phyloP scores from a whole-genome alignment of 192 early-diverging fungal genomes.

The Rhizoclosmatium globosum region DNA sequence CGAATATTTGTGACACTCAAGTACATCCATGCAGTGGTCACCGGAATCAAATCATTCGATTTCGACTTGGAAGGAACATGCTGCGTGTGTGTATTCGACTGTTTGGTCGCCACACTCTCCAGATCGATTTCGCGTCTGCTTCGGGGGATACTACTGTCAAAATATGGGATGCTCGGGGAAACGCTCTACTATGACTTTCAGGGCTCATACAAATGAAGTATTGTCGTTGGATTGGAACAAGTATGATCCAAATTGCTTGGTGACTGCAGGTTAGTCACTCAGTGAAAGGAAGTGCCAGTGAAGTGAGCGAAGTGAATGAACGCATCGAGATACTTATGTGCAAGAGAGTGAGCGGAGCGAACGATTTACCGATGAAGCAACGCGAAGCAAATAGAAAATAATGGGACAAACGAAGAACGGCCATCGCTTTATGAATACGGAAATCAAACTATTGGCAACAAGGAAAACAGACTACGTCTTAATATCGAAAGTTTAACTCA shows the following conservation, averaged over 20 bases:
- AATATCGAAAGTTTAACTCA: no score
- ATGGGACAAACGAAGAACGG: no score
- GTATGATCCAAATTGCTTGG: conserved; percentile 83
- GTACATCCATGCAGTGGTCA: conserved; percentile 72
- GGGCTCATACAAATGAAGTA: conserved; percentile 88
- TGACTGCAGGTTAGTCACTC: conserved; percentile 64
- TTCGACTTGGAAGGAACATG: conserved; percentile 88
- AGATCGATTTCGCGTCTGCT: conserved; percentile 84
- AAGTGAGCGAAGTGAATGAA: no score
- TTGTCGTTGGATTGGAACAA: conserved; percentile 98
- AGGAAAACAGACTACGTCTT: no score
- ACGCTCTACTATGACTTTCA: conserved; percentile 49
- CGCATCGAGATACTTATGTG: no score
- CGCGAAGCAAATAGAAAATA: no score
- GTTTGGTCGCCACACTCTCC: conserved; percentile 83
- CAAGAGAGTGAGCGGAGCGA: no score
- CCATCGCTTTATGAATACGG: no score
- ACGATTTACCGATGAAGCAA: no score
- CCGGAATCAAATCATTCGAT: conserved; percentile 81
- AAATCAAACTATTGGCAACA: no score
- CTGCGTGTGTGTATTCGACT: conserved; percentile 90
- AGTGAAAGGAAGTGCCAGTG: no score
- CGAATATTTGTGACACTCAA: not conserved
- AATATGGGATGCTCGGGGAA: conserved; percentile 90
- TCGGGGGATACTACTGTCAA: conserved; percentile 92